Conservation (phyloP, 2,329 filamentous ascomycete species). For the Aspergillus sergii region DNA sequence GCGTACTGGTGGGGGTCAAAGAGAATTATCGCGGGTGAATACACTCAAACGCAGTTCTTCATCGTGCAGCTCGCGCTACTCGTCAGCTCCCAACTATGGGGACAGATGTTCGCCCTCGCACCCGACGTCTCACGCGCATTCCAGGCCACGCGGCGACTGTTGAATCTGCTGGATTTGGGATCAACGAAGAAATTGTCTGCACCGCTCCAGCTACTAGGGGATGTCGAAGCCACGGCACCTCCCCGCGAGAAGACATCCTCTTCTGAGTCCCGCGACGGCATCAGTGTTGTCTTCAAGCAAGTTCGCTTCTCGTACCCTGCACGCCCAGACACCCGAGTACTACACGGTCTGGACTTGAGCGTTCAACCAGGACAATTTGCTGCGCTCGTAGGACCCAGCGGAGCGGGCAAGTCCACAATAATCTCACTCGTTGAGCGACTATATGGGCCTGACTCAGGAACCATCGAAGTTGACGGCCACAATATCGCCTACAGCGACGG, state of each 20-base stretch:
- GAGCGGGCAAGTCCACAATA: constrained; percentile 69
- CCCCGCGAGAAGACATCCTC: not conserved
- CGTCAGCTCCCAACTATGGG: constrained; percentile 72
- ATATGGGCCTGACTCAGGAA: constrained; percentile 54
- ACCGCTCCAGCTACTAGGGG: not conserved
- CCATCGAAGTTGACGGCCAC: constrained; percentile 55
- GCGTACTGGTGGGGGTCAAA: constrained; percentile 81
- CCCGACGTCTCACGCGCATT: constrained; percentile 69
- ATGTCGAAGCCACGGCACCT: not conserved
- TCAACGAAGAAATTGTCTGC: constrained; percentile 27
- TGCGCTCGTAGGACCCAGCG: constrained; percentile 67
- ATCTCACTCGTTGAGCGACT: constrained; percentile 60
- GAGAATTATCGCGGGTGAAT: constrained; percentile 67
- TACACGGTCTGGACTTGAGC: constrained; percentile 59
- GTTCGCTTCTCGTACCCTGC: constrained; percentile 65
- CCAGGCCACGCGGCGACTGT: constrained; percentile 63
- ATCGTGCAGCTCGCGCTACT: constrained; percentile 72
- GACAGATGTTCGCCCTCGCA: constrained; percentile 72
- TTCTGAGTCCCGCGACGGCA: not conserved
- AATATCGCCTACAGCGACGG: constrained; percentile 46
- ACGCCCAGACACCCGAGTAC: constrained; percentile 60
- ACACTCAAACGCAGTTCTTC: constrained; percentile 69
- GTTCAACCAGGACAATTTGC: constrained; percentile 49
- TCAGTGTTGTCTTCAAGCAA: constrained; percentile 11
- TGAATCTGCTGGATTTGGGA: constrained; percentile 44